phyloP scores from a whole-genome alignment of 2,329 filamentous ascomycete species.

The Aspergillus clavatus region DNA sequence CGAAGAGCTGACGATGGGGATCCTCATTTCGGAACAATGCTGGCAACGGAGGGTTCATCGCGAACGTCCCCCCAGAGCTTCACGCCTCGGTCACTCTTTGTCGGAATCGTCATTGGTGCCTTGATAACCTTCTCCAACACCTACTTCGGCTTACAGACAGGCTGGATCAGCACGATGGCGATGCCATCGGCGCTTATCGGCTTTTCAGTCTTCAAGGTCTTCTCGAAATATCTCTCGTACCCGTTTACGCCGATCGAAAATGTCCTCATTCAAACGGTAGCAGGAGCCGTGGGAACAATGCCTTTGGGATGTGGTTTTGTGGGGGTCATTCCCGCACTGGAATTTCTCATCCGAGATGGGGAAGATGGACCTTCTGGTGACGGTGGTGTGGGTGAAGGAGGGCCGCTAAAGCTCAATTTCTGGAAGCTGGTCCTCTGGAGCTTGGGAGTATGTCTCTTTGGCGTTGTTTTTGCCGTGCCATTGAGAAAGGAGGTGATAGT shows the following conservation, averaged over 20 bases:
- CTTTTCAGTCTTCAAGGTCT: constrained; percentile 83
- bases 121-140: constrained; percentile 96
- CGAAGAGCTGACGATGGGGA: neutral
- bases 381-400: constrained; percentile 66
- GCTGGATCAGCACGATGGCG: constrained; percentile 82
- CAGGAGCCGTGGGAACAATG: constrained; percentile 94
- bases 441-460: constrained; percentile 90
- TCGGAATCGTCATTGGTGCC: constrained; percentile 77
- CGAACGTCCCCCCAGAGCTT: constrained; percentile 57
- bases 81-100: constrained; percentile 72
- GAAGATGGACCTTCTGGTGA: constrained; percentile 77
- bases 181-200: constrained; percentile 95
- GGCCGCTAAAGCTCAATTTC: constrained; percentile 66
- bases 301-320: constrained; percentile 93
- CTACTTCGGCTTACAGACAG: constrained; percentile 95
- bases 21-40: neutral
- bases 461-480: constrained; percentile 92
- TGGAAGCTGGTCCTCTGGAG: constrained; percentile 85
- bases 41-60: constrained; percentile 6
- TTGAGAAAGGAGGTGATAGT: constrained; percentile 88
- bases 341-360: constrained; percentile 71
- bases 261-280: constrained; percentile 92
- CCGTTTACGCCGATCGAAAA: constrained; percentile 96
- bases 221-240: constrained; percentile 66
- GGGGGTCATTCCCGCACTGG: constrained; percentile 86